Evolutionary conservation across 257 asterid genomes (phyloP).

Genomic region (Capsicum pubescens): DNA sequence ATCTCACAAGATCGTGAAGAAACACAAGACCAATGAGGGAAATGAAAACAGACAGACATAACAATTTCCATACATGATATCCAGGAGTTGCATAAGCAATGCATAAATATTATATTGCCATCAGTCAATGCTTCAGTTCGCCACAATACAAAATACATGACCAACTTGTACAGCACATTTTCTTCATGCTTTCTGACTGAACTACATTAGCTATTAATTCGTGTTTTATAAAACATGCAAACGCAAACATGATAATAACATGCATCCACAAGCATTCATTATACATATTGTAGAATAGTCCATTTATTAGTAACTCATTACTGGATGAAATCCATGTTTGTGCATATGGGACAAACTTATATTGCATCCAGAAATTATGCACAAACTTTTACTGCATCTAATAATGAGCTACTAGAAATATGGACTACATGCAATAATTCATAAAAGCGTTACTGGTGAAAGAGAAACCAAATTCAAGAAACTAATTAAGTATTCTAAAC

Average conservation of each 20-base stretch:
- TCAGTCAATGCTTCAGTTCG: background rate
- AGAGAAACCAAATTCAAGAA: background rate
- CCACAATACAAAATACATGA: background rate
- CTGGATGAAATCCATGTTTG: background rate
- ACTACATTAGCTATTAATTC: background rate
- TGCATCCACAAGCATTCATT: background rate
- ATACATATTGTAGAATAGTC: background rate
- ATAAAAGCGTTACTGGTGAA: background rate
- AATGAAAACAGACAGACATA: background rate
- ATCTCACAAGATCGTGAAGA: background rate
- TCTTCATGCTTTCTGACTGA: background rate
- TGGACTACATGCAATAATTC: background rate
- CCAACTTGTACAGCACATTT: background rate
- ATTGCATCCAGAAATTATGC: background rate
- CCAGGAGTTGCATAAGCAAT: background rate
- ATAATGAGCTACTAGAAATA: background rate
- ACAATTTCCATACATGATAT: slow-evolving; percentile 21
- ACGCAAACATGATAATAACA: background rate
- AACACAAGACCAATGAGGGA: background rate
- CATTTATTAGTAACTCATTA: background rate
- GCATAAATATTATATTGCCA: background rate
- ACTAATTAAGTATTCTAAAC: slow-evolving; percentile 9
- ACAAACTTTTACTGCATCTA: background rate
- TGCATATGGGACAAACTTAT: background rate
- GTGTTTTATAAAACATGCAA: background rate